A percentile compares a stretch with the other conserved stretches of the same genome.
Evolutionary conservation across 2,329 filamentous ascomycete genomes (phyloP).

Genomic region (Calycina herbarum): DNA sequence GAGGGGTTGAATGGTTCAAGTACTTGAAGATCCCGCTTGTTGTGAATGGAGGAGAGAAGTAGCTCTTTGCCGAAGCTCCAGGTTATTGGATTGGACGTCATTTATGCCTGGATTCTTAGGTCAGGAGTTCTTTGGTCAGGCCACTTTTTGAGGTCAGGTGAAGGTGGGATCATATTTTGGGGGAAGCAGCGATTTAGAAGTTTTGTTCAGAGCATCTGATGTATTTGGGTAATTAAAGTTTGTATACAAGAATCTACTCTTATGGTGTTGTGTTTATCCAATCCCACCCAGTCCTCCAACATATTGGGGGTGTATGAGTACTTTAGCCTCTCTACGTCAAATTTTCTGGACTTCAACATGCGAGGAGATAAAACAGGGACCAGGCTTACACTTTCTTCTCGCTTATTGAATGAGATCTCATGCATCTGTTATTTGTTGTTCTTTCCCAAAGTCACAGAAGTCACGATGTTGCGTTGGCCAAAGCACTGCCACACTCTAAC

Average conservation of each 20-base stretch:
- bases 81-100: background rate
- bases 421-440: background rate
- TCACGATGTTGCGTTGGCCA: constrained; percentile 9
- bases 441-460: background rate
- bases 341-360: no score
- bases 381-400: no score
- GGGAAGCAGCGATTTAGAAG: background rate
- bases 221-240: no score
- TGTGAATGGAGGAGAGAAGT: constrained; percentile 3
- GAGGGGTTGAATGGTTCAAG: constrained; percentile 23
- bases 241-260: no score
- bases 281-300: no score
- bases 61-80: background rate
- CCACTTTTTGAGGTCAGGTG: background rate
- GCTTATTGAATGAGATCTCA: background rate
- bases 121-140: background rate
- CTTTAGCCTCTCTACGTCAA: no score
- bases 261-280: no score
- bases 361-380: no score
- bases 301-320: no score
- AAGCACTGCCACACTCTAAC: constrained; percentile 25
- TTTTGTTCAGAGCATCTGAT: background rate
- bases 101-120: background rate
- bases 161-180: background rate
- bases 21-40: constrained; percentile 18